Conservation (phyloP, 805 yeast species). For the Wickerhamomyces queroliae region DNA sequence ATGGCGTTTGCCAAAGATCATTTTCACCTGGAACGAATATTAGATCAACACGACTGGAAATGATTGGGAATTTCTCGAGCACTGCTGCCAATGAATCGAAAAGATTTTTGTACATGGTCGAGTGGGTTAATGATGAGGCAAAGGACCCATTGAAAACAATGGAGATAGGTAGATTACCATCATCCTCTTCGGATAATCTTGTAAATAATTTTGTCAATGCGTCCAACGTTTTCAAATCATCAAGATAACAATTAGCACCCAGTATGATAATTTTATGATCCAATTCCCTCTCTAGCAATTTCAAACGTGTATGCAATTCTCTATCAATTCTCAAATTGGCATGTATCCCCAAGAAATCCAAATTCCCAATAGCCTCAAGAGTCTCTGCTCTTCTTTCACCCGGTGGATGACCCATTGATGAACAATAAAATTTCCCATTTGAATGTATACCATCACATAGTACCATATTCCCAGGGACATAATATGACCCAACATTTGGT, state of each 20-base stretch:
- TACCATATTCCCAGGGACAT: conserved; percentile 69
- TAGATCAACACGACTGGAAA: conserved; percentile 49
- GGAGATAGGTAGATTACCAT: conserved; percentile 52
- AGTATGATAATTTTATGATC: conserved; percentile 61
- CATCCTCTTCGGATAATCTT: conserved; percentile 44
- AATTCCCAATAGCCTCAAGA: conserved; percentile 66
- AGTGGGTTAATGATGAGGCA: conserved; percentile 54
- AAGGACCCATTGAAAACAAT: conserved; percentile 85
- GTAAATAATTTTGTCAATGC: conserved; percentile 61
- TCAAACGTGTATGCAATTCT: conserved; percentile 47
- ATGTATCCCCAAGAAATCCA: conserved; percentile 60
- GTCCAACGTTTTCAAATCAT: conserved; percentile 50
- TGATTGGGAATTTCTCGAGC: conserved; percentile 50
- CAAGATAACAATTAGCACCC: conserved; percentile 71
- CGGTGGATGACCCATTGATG: conserved; percentile 81
- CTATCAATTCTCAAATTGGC: conserved; percentile 55
- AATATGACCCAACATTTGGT: conserved; percentile 60
- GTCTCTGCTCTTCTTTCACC: conserved; percentile 69
- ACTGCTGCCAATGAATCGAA: conserved; percentile 73
- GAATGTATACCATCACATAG: conserved; percentile 83
- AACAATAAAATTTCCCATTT: conserved; percentile 62
- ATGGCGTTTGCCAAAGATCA: conserved; percentile 87
- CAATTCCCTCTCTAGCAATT: conserved; percentile 49
- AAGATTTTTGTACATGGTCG: conserved; percentile 52
- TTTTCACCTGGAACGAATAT: conserved; percentile 83